phyloP scores from a whole-genome alignment of 2,329 filamentous ascomycete genomes.

The Scleromitrula shiraiana region DNA sequence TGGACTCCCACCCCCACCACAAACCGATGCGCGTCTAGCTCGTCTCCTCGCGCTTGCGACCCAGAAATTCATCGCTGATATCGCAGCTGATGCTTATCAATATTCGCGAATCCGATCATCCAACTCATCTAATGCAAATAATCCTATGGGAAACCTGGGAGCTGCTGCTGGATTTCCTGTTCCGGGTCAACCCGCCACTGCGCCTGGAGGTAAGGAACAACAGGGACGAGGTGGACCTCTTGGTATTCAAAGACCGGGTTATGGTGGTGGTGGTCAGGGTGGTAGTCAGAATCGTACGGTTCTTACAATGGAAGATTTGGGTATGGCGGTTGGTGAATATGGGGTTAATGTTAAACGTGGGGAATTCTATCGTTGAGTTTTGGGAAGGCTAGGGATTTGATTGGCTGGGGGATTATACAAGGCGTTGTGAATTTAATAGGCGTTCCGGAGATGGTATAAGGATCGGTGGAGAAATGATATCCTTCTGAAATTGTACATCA shows the following conservation, averaged over 20 bases:
- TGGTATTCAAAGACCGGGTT: slow-evolving; percentile 60
- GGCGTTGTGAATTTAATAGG: slow-evolving; percentile 13
- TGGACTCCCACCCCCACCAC: slow-evolving; percentile 84
- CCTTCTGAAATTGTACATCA: slow-evolving; percentile 10
- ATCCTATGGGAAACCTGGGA: slow-evolving; percentile 81
- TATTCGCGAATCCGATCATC: slow-evolving; percentile 94
- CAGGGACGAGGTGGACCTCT: slow-evolving; percentile 42
- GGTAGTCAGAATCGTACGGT: slow-evolving; percentile 87
- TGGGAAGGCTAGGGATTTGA: background rate
- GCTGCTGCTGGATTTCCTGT: slow-evolving; percentile 63
- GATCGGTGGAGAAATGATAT: slow-evolving; percentile 1
- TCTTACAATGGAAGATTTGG: slow-evolving; percentile 95
- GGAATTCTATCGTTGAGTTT: slow-evolving; percentile 77
- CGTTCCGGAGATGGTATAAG: slow-evolving; percentile 1
- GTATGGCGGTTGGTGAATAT: slow-evolving; percentile 97
- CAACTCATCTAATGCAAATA: slow-evolving; percentile 77
- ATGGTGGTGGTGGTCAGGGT: slow-evolving; percentile 81
- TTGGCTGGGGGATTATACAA: background rate
- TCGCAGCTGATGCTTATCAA: slow-evolving; percentile 95
- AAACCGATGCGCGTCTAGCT: slow-evolving; percentile 82
- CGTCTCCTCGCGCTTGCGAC: slow-evolving; percentile 94
- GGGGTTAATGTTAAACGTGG: slow-evolving; percentile 95
- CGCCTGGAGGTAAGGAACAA: slow-evolving; percentile 48
- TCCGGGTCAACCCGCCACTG: slow-evolving; percentile 49
- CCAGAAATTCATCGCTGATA: slow-evolving; percentile 97